Evolutionary conservation across 108 stramenopile genomes (phyloP), one percentile per base, ranked within the genome.

Genomic region (Discostella pseudostelligera): DNA sequence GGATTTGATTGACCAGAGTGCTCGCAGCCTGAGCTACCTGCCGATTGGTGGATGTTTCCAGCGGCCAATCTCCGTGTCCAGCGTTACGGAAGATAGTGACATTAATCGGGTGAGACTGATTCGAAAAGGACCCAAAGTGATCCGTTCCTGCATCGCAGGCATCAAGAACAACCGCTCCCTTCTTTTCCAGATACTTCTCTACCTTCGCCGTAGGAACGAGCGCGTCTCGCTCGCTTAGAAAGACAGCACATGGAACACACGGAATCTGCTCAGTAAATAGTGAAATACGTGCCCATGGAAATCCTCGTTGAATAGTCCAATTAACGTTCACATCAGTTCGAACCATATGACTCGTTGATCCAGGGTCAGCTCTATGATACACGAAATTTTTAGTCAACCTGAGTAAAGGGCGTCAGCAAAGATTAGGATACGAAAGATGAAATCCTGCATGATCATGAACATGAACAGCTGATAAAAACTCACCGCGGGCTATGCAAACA

Each of bases 291-390:
- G 79, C 59, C 93, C 93, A 94, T 7, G 89, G 89, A 65, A 94
- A 94, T 3, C 79, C 74, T 24, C 93, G 67, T 62, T 94, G 90
- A 25, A 94, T 87, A 12, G 89, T 90, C 87, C 85, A 91, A 59
- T 85, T 83, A 11, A 88, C 71, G 25, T 88, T 92, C 40, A 91
- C 73, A 62, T 94, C 93, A 1, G 89, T 89, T 56, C 93, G 84
- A 25, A 89, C 67, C 77, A 92, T 83, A 55, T 85, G 88, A 55
- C 67, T 61, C 20, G 87, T 80, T 0, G 83, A 85, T 13, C 90
- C 90, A 0, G 87, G 90, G 64, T 94, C 90, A 37, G 90, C 70
- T 39, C 83, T 65, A 49, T 70, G 81, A 62, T 94, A 94, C 1
- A 94, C 90, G 68, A 94, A 94, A 25, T 82, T 73, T 53, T 85